phyloP scores from a whole-genome alignment of 345 rosid species.

The Luvunga scandens region DNA sequence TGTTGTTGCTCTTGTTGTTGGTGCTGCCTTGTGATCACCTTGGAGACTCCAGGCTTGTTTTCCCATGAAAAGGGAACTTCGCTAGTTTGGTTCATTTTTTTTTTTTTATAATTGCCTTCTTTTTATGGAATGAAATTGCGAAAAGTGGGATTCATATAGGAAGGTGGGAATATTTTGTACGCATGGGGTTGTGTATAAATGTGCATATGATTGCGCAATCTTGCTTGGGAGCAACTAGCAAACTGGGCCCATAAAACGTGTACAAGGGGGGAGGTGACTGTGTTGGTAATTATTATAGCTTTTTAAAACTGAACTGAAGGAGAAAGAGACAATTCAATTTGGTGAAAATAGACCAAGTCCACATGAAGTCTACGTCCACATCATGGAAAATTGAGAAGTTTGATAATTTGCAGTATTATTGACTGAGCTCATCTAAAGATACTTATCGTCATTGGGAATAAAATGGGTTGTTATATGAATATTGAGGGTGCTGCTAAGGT shows the following conservation, averaged over 20 bases:
- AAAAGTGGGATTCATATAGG: not conserved
- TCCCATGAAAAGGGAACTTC: slow-evolving; percentile 18
- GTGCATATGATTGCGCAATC: not conserved
- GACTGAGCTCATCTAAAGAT: not conserved
- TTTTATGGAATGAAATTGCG: not conserved
- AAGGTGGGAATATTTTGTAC: not conserved
- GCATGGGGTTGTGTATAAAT: not conserved
- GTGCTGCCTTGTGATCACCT: not conserved
- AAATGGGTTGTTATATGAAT: too few species aligned
- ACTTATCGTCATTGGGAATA: too few species aligned
- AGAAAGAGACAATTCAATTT: not conserved
- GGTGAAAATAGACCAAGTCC: slow-evolving; percentile 1
- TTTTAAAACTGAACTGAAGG: not conserved
- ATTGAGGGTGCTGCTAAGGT: too few species aligned
- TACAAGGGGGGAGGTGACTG: not conserved
- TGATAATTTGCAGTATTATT: not conserved
- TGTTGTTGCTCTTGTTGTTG: not conserved
- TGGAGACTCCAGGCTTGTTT: slow-evolving; percentile 23
- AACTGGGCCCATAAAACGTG: not conserved
- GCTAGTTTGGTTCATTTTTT: not conserved
- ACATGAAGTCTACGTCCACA: not conserved
- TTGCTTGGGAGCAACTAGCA: not conserved
- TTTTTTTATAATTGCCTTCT: not conserved
- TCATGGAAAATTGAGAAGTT: not conserved
- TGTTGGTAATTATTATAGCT: too few species aligned